phyloP scores from a whole-genome alignment of 2,329 filamentous ascomycete species.

The Botrytis sinoallii region DNA sequence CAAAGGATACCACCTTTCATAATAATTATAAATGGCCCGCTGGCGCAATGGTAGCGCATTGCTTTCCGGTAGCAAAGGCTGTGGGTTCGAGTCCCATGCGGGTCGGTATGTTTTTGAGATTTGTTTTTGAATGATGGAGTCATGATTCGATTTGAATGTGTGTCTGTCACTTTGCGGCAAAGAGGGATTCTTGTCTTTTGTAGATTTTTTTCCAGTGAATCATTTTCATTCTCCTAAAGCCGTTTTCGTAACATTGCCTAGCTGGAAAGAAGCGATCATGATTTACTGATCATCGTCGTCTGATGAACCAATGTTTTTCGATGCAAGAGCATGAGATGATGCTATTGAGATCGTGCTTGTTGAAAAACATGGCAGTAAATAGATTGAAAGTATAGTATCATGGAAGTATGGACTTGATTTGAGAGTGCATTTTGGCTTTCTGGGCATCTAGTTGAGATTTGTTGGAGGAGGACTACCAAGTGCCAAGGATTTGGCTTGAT shows the following conservation, averaged over 20 bases:
- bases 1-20: rapidly evolving
- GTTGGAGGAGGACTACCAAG: not conserved
- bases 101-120: not conserved
- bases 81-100: not conserved
- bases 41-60: not conserved
- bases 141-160: not conserved
- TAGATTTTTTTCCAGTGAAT: not conserved
- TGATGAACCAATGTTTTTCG: not conserved
- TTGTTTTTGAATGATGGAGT: not conserved
- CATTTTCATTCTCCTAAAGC: not conserved
- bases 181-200: not conserved
- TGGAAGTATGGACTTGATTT: not conserved
- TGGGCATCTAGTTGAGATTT: not conserved
- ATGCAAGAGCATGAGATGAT: not conserved
- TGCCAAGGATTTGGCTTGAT: not conserved
- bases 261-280: not conserved
- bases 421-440: not conserved
- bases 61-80: not conserved
- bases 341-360: not conserved
- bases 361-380: not conserved
- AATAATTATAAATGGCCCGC: not conserved
- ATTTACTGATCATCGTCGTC: rapidly evolving
- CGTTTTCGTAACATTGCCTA: not conserved
- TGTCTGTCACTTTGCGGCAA: not conserved
- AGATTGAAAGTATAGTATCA: not conserved